A percentile compares a stretch with the other conserved stretches of the same genome.
These are phyloP conservation scores for Agrocybe praecox DNA, from an alignment of 768 basidiomycete species.

Conservation along the genomic window DNA sequence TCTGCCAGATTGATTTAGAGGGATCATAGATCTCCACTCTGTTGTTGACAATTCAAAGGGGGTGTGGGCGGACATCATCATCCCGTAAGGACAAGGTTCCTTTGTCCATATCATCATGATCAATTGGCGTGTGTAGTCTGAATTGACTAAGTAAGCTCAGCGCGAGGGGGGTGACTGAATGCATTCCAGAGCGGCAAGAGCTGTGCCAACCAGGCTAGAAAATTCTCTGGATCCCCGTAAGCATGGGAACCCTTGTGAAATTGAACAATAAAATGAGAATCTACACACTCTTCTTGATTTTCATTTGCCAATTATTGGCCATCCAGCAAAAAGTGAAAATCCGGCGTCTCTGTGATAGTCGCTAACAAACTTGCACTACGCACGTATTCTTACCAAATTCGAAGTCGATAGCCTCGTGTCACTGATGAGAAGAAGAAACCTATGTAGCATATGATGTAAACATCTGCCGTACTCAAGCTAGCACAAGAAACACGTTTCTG, in stretches of 20 bases:
- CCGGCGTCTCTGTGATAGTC: neutral
- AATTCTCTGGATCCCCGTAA: conserved; percentile 11
- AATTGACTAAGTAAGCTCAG: conserved; percentile 1
- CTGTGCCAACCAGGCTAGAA: neutral
- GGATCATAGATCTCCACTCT: neutral
- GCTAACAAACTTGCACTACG: neutral
- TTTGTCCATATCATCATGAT: conserved; percentile 4
- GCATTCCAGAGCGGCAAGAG: neutral
- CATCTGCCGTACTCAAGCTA: neutral
- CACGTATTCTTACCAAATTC: conserved; percentile 7
- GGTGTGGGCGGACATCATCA: neutral
- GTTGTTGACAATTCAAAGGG: neutral
- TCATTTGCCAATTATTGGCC: neutral
- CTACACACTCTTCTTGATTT: neutral
- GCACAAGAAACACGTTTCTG: neutral
- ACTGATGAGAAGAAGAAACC: neutral
- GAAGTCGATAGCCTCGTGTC: conserved; percentile 16
- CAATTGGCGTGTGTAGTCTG: conserved; percentile 1
- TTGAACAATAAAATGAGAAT: conserved; percentile 3
- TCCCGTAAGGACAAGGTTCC: conserved; percentile 7
- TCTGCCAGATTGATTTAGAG: too few species aligned
- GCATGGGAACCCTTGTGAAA: conserved; percentile 22
- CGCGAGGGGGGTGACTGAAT: neutral
- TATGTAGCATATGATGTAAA: neutral
- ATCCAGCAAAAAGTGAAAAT: neutral